phyloP scores from a whole-genome alignment of 257 asterid species.

The Ophiorrhiza pumila region DNA sequence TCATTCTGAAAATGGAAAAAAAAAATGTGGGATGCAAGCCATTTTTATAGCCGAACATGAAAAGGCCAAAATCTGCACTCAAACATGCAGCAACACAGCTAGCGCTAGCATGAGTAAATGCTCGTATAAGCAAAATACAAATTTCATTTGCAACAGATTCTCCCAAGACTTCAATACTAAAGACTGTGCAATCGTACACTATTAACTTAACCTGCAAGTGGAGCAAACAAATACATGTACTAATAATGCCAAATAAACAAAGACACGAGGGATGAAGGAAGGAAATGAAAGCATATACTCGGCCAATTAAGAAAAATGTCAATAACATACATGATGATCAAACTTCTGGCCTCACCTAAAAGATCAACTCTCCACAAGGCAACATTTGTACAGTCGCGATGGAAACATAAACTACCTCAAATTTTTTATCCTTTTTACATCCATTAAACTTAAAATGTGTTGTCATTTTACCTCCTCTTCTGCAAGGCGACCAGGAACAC shows the following conservation, averaged over 20 bases:
- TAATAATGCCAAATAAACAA: neutral
- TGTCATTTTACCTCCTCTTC: conserved; percentile 32
- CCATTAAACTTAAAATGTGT: conserved; percentile 18
- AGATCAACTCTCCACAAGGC: conserved; percentile 30
- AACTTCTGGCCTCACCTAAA: conserved; percentile 29
- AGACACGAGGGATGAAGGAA: neutral
- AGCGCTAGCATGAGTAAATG: too few species aligned
- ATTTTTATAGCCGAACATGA: too few species aligned
- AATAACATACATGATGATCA: conserved; percentile 27
- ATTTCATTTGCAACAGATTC: too few species aligned
- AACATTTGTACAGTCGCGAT: conserved; percentile 35
- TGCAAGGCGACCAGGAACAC: conserved; percentile 30
- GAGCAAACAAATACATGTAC: too few species aligned
- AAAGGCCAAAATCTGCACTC: too few species aligned
- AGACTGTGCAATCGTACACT: too few species aligned
- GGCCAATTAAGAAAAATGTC: conserved; percentile 21
- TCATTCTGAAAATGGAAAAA: too few species aligned
- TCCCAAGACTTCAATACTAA: too few species aligned
- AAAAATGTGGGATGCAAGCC: too few species aligned
- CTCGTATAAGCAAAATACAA: too few species aligned
- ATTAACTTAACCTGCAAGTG: too few species aligned
- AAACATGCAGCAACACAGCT: too few species aligned
- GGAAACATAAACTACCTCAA: conserved; percentile 26
- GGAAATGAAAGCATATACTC: conserved; percentile 13
- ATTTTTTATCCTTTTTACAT: conserved; percentile 28